Evolutionary conservation across 2,329 filamentous ascomycete genomes (phyloP).

Genomic region (Cladosporium sp.): DNA sequence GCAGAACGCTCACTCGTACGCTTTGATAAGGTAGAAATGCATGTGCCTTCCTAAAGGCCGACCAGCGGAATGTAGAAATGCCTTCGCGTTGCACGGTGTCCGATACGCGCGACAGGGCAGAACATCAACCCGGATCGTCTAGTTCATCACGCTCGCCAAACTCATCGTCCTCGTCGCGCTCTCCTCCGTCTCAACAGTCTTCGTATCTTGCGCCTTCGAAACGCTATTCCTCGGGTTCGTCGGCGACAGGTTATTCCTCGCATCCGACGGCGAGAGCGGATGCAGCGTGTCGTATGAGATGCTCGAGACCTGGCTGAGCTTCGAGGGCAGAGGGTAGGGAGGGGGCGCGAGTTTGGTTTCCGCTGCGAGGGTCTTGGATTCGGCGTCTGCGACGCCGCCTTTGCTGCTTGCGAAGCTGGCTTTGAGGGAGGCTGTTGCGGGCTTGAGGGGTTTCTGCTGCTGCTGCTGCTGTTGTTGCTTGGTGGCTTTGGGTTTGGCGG

Average conservation of each 20-base stretch:
- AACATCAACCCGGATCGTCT: neutral
- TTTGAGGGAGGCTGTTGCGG: conserved; percentile 17
- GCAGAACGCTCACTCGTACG: too few species aligned
- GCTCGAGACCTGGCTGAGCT: conserved; percentile 24
- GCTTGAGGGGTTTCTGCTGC: neutral
- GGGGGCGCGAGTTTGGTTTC: conserved; percentile 12
- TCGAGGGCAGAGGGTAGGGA: conserved; percentile 20
- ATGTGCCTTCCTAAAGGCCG: too few species aligned
- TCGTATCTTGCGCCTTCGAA: too few species aligned
- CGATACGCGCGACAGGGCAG: neutral
- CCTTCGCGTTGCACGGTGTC: neutral
- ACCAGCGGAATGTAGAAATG: neutral
- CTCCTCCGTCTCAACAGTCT: neutral
- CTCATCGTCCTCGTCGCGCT: neutral
- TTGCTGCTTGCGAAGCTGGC: conserved; percentile 22
- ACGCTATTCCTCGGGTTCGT: neutral
- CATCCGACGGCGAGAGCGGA: conserved; percentile 19
- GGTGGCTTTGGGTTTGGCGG: conserved; percentile 14
- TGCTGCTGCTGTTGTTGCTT: neutral
- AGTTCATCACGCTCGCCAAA: conserved; percentile 4
- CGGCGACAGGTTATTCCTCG: conserved; percentile 19
- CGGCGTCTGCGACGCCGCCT: conserved; percentile 14
- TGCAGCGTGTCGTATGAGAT: conserved; percentile 19
- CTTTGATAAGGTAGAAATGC: too few species aligned
- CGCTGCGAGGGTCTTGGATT: conserved; percentile 2